A percentile compares a stretch with the other conserved stretches of the same genome.
Evolutionary conservation across 768 basidiomycete genomes (phyloP).

Genomic region (Kwoniella mangroviensis): DNA sequence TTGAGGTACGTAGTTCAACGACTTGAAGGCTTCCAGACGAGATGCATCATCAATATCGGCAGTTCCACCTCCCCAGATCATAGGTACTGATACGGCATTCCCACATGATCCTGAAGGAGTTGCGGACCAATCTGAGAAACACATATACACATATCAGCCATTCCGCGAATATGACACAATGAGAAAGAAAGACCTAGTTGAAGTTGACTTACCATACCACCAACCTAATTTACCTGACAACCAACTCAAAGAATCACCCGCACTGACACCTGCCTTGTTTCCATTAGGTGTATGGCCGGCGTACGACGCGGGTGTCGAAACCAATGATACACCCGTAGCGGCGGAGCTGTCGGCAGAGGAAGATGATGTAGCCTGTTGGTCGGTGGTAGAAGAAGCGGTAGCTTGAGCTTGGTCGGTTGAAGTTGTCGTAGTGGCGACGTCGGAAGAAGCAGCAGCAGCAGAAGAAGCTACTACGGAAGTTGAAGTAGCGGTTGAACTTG

Average conservation of each 20-base stretch:
- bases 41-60: constrained; percentile 37
- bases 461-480: not conserved
- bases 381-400: not conserved
- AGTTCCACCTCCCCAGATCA: constrained; percentile 48
- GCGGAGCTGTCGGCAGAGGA: constrained; percentile 5
- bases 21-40: constrained; percentile 40
- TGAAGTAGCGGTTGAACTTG: not conserved
- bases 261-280: constrained; percentile 51
- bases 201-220: constrained; percentile 49
- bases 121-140: constrained; percentile 31
- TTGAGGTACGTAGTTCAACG: constrained; percentile 28
- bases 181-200: not conserved
- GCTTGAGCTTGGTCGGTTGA: constrained; percentile 9
- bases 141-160: not conserved
- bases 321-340: not conserved
- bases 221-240: constrained; percentile 47
- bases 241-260: constrained; percentile 35
- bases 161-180: not conserved
- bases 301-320: constrained; percentile 4
- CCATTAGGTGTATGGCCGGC: constrained; percentile 41
- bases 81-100: constrained; percentile 37
- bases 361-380: constrained; percentile 2
- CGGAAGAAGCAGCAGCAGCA: not conserved
- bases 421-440: constrained; percentile 5
- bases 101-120: constrained; percentile 36